Evolutionary conservation across 805 yeast species (phyloP), one percentile per base, ranked within the genome.

Genomic region (Candida stauntonica): DNA sequence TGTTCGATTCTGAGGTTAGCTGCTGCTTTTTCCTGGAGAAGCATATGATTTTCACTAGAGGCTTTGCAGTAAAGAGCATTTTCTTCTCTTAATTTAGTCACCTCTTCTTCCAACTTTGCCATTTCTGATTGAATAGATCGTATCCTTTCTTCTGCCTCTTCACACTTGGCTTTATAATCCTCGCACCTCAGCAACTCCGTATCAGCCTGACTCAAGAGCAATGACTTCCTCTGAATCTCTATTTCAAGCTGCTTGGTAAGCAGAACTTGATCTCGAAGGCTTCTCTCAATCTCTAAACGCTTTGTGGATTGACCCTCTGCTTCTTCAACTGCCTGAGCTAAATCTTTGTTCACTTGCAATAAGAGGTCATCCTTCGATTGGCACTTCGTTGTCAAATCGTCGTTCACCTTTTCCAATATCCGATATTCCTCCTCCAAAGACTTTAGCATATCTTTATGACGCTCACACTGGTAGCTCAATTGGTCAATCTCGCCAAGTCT

Each of bases 401-500:
- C 45, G 15, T 35, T 15, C 6, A 7, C 7, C 11, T 7, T 6
- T 16, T 33, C 29, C 19, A 41, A 29, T 5, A 9, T 14, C 4
- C 33, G n/a, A 36, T 40, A 42, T 9, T 43, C 38, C 4, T 16
- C 26, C 23, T 46, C 50, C 26, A 46, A 35, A 6, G 41, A 21
- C 9, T 34, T 28, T 17, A 46, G 29, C 40, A 43, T 28, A 15
- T 31, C 28, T 28, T 37, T 39, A 17, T 21, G 31, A 8, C 41
- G 27, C 14, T 29, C 26, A 5, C 12, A 17, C 29, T 33, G 38
- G 7, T 14, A 17, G 4, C 7, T 17, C 3, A 14, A 2, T 11
- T 5, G 27, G 3, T 26, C 9, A 11, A 21, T 7, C 5, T 41
- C 38, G 7, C 28, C 28, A 9, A 6, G 11, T 7, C 12, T n/a